Percentiles rank a stretch among this genome's conserved stretches.
phyloP scores from a whole-genome alignment of 108 stramenopile species.

The Skeletonema menzelii region DNA sequence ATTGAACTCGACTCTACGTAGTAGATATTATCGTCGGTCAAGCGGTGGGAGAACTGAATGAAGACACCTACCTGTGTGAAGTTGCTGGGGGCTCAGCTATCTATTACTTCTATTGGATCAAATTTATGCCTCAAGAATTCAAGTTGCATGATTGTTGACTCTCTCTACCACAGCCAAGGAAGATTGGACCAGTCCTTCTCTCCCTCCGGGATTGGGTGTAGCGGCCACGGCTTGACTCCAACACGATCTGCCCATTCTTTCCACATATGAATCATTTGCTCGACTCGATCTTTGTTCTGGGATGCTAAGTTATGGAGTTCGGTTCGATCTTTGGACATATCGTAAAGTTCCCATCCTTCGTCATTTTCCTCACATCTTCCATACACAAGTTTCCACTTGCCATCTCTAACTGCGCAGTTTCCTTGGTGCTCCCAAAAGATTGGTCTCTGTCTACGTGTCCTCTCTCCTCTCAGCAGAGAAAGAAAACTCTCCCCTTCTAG shows the following conservation, averaged over 20 bases:
- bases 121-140: too few species aligned
- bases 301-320: conserved; percentile 36
- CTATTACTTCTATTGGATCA: too few species aligned
- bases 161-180: conserved; percentile 46
- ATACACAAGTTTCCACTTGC: conserved; percentile 49
- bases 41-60: too few species aligned
- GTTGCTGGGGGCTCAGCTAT: too few species aligned
- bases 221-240: conserved; percentile 41
- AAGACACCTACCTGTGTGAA: too few species aligned
- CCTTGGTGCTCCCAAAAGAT: conserved; percentile 59
- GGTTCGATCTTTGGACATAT: conserved; percentile 48
- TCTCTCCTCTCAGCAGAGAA: conserved; percentile 22
- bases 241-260: conserved; percentile 38
- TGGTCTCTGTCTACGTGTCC: conserved; percentile 9
- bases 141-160: background rate
- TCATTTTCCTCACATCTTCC: conserved; percentile 20
- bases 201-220: conserved; percentile 34
- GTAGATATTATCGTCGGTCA: too few species aligned
- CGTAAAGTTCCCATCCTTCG: conserved; percentile 43
- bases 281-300: conserved; percentile 24
- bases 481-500: conserved; percentile 51
- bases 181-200: conserved; percentile 57
- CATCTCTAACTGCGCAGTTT: conserved; percentile 44
- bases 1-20: too few species aligned
- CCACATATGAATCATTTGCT: conserved; percentile 27